Evolutionary conservation across 805 yeast species (phyloP).

Genomic region (Helenozyma baotianmanensis): DNA sequence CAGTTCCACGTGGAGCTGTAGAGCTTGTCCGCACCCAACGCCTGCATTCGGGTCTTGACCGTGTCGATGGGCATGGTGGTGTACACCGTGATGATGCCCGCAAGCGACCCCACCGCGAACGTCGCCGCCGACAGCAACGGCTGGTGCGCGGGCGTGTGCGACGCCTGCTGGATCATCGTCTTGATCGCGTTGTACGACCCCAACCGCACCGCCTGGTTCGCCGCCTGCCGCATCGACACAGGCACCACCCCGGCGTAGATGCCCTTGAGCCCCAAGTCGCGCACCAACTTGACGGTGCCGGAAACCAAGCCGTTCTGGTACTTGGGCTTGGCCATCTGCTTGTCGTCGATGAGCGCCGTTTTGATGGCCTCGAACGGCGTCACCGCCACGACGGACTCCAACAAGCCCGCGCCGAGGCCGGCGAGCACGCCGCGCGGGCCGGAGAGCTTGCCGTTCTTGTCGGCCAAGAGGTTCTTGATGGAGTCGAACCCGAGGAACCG

Average conservation of each 20-base stretch:
- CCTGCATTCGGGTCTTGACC: constrained; percentile 95
- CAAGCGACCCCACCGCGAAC: constrained; percentile 83
- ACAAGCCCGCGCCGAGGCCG: constrained; percentile 94
- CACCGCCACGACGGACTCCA: constrained; percentile 89
- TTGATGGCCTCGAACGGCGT: constrained; percentile 97
- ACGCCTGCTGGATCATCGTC: constrained; percentile 65
- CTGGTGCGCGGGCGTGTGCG: constrained; percentile 59
- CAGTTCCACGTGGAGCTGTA: constrained; percentile 80
- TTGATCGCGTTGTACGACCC: constrained; percentile 92
- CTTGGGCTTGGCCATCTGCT: constrained; percentile 68
- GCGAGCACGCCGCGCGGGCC: constrained; percentile 92
- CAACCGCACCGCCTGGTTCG: constrained; percentile 90
- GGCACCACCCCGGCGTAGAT: constrained; percentile 88
- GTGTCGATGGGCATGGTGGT: constrained; percentile 95
- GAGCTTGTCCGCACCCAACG: constrained; percentile 67
- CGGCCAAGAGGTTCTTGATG: constrained; percentile 71
- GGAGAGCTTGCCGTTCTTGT: constrained; percentile 79
- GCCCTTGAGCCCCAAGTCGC: constrained; percentile 78
- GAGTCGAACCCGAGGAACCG: constrained; percentile 90
- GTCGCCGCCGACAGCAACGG: constrained; percentile 79
- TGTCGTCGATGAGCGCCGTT: constrained; percentile 93
- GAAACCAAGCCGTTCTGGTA: constrained; percentile 61
- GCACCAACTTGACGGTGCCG: constrained; percentile 62
- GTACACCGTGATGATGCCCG: constrained; percentile 86
- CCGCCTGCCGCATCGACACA: constrained; percentile 91